These are phyloP conservation scores for Malassezia vespertilionis DNA, from an alignment of 1,284 basidiomycete species.

Conservation along the genomic window DNA sequence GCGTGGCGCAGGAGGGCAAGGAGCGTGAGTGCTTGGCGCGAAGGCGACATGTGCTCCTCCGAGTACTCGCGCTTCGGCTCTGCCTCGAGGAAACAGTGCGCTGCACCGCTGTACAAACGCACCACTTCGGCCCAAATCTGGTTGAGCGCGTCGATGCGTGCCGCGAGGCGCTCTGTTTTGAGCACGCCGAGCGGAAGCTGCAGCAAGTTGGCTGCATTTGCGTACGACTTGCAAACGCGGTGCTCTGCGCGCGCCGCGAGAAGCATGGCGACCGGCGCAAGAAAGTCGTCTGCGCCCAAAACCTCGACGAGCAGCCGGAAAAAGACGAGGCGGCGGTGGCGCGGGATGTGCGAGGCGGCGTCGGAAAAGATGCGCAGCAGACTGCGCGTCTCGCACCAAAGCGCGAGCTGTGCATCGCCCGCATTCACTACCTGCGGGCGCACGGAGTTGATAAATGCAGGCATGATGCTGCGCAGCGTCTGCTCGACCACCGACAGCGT, in stretches of 20 bases:
- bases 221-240: conserved; percentile 60
- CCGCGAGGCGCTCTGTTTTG: conserved; percentile 54
- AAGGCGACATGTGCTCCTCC: conserved; percentile 29
- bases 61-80: conserved; percentile 32
- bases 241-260: conserved; percentile 68
- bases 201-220: conserved; percentile 50
- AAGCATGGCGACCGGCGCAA: conserved; percentile 73
- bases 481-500: conserved; percentile 90
- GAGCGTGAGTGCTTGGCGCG: conserved; percentile 30
- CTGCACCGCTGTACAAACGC: conserved; percentile 25
- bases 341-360: conserved; percentile 72
- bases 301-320: conserved; percentile 81
- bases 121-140: conserved; percentile 30
- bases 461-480: conserved; percentile 86
- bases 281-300: conserved; percentile 68
- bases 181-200: conserved; percentile 56
- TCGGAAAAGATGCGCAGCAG: conserved; percentile 80
- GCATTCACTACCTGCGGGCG: conserved; percentile 49
- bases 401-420: conserved; percentile 18
- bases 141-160: conserved; percentile 53
- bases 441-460: conserved; percentile 73
- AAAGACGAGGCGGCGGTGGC: conserved; percentile 77
- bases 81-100: conserved; percentile 31
- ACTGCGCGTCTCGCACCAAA: conserved; percentile 48
- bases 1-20: conserved; percentile 27